Base-by-base conservation (phyloP, 2,329 filamentous ascomycete genomes). In the Sporothrix humicola region DNA sequence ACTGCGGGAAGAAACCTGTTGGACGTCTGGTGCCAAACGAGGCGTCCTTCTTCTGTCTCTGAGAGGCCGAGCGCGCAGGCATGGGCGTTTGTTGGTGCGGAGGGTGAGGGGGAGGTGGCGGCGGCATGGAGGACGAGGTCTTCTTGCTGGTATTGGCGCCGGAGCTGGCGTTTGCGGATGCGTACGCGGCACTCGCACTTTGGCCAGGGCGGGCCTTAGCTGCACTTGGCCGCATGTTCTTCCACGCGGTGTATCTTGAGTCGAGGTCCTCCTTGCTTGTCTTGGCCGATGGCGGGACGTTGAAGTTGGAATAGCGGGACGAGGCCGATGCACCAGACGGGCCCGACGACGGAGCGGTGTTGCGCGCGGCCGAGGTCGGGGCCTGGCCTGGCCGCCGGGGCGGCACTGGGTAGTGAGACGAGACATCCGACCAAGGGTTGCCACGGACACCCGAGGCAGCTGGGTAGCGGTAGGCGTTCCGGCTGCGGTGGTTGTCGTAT, bases 341-440 rank as follows among this genome's bases (percentile, higher is more conserved):
- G 2, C 77, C 42, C 31, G 61, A 71, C 52, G 79, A 77, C 73
- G 76, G 17, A 10, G 76, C 13, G 1, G 69, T 68, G 69, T 72
- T 68, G 37, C 75, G 76, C 4, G 74, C 44, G 3, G 74, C 71
- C n/a, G 76, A 76, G 7, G 76, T 76, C 26, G 76, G 76, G 10
- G 75, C 74, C 65, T 76, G 74, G 66, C 76, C 76, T 1, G 76
- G 71, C 42, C 79, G 78, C 37, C 77, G 77, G 1, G 81, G 80
- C 26, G 87, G 88, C 12, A 85, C 82, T 15, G 86, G 86, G 74
- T 84, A 90, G 69, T 86, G 82, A 31, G 84, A 81, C 52, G 81
- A 82, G 5, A 82, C 84, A 77, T 87, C 83, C 72, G 84, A 81
- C 85, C 87, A 90, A 0, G 88, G 88, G 76, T 90, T 90, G 15